phyloP scores from a whole-genome alignment of 257 asterid genomes.

The Pogostemon cablin region DNA sequence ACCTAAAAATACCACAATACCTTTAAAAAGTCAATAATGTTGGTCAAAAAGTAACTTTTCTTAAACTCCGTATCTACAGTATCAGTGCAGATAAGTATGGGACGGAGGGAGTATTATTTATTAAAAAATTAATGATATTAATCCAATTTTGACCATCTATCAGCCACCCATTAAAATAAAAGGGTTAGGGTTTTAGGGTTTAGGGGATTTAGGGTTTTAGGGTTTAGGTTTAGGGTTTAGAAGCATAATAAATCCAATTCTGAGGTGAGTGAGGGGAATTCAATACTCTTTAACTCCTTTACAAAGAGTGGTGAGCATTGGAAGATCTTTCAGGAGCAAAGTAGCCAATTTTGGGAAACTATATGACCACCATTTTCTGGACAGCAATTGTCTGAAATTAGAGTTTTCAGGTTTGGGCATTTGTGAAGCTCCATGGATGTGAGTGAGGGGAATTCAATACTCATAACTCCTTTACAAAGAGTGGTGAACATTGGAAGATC shows the following conservation, averaged over 20 bases:
- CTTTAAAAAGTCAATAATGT: too few species aligned
- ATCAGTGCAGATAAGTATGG: too few species aligned
- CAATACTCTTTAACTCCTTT: background rate
- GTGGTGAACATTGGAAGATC: background rate
- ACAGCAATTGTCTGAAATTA: background rate
- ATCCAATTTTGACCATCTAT: too few species aligned
- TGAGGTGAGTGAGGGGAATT: background rate
- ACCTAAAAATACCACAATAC: too few species aligned
- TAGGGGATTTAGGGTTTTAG: background rate
- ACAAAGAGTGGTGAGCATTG: background rate
- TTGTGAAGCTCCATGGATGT: rapidly evolving
- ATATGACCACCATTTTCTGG: background rate
- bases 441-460: background rate
- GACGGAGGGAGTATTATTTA: too few species aligned
- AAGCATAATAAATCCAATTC: background rate
- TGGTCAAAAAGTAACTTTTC: too few species aligned
- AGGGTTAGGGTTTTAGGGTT: too few species aligned
- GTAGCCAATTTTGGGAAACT: background rate
- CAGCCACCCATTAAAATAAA: too few species aligned
- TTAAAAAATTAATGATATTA: too few species aligned
- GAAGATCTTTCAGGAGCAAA: background rate
- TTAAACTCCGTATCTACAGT: too few species aligned
- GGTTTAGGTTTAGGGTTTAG: background rate
- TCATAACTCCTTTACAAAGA: background rate
- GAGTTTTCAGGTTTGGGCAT: background rate